phyloP scores from a whole-genome alignment of 192 early-diverging fungal genomes.

The Backusella australiensis region DNA sequence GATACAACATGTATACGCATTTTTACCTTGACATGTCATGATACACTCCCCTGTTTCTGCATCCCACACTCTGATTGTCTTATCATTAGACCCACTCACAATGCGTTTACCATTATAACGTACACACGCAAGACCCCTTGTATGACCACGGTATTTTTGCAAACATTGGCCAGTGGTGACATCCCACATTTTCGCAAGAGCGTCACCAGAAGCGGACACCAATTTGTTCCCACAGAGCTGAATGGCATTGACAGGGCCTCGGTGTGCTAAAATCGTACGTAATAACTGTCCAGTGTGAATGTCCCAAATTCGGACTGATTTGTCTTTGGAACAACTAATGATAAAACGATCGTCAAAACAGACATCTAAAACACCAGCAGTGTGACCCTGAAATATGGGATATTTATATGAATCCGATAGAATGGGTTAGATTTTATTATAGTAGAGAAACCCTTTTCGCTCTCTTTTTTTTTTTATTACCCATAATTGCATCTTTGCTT shows the following conservation, averaged over 20 bases:
- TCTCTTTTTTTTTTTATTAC: conserved; percentile 8
- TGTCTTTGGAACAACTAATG: conserved; percentile 94
- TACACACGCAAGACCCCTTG: conserved; percentile 86
- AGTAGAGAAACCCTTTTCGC: no score
- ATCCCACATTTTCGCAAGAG: conserved; percentile 80
- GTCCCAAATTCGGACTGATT: conserved; percentile 87
- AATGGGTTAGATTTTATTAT: neutral
- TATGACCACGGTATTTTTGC: conserved; percentile 71
- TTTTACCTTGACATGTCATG: conserved; percentile 43
- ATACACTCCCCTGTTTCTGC: conserved; percentile 54
- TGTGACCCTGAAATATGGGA: conserved; percentile 59
- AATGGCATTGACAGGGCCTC: conserved; percentile 94
- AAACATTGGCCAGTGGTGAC: conserved; percentile 66
- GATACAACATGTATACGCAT: neutral
- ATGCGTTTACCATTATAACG: conserved; percentile 85
- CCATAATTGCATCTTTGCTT: conserved; percentile 45
- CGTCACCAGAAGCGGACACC: conserved; percentile 87
- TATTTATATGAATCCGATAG: neutral
- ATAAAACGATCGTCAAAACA: conserved; percentile 76
- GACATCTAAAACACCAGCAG: conserved; percentile 82
- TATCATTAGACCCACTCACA: conserved; percentile 82
- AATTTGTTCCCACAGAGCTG: conserved; percentile 65
- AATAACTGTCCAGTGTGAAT: conserved; percentile 61
- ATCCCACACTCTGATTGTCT: conserved; percentile 79
- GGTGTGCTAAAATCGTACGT: conserved; percentile 78